These are phyloP conservation scores for Wickerhamomyces sp. DNA, from an alignment of 1,139 yeast genomes.

Conservation along the genomic window DNA sequence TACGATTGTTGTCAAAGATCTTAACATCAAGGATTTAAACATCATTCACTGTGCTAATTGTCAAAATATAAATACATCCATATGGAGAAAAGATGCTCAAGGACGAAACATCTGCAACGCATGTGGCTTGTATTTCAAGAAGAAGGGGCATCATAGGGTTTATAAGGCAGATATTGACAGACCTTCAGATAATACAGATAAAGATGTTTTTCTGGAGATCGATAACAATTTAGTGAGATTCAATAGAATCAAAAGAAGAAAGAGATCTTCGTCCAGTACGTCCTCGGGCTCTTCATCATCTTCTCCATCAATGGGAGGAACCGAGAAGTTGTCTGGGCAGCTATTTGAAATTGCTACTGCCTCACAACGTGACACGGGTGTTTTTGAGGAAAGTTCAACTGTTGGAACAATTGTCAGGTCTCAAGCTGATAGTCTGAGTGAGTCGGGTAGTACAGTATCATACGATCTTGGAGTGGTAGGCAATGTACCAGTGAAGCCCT, in stretches of 20 bases:
- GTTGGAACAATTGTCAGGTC: too few relatives aligned
- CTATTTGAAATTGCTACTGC: background rate
- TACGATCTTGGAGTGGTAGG: too few relatives aligned
- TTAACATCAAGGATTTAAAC: conserved; percentile 5
- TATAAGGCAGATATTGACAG: background rate
- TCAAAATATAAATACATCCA: conserved; percentile 12
- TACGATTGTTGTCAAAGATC: conserved; percentile 4
- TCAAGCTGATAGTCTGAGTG: too few relatives aligned
- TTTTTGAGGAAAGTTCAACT: background rate
- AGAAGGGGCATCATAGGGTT: conserved; percentile 6
- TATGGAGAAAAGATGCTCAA: conserved; percentile 13
- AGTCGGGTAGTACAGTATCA: too few relatives aligned
- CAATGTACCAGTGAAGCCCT: too few relatives aligned
- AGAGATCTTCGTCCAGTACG: conserved; percentile 3
- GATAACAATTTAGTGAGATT: conserved; percentile 16
- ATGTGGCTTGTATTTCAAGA: conserved; percentile 11
- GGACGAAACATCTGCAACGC: conserved; percentile 14
- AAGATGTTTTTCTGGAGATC: conserved; percentile 15
- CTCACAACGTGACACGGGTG: background rate
- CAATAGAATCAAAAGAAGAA: conserved; percentile 18
- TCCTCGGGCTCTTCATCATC: too few relatives aligned
- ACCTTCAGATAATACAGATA: conserved; percentile 1
- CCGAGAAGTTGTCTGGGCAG: too few relatives aligned
- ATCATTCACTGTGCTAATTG: conserved; percentile 13
- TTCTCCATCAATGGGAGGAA: too few relatives aligned